Evolutionary conservation across 352 stramenopile species (phyloP).

Genomic region (Phytopythium chamaehyphon): DNA sequence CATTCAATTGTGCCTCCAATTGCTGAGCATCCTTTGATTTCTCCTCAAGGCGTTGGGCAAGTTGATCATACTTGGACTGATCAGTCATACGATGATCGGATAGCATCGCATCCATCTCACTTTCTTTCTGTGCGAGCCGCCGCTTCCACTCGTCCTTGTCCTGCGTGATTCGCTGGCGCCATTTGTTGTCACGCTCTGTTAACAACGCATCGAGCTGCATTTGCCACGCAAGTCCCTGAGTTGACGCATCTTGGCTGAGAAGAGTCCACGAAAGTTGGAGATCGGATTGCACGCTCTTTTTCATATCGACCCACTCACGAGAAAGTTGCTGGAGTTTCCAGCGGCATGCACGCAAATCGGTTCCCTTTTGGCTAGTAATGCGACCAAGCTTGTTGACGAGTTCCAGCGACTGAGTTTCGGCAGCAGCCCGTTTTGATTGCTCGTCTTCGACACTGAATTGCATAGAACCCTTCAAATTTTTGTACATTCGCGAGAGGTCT

Average conservation of each 20-base stretch:
- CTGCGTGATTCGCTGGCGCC: conserved; percentile 20
- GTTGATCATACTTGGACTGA: conserved; percentile 52
- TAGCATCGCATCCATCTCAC: conserved; percentile 41
- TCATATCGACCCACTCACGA: conserved; percentile 28
- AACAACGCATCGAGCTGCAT: conserved; percentile 20
- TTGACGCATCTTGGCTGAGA: conserved; percentile 26
- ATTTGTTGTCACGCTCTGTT: conserved; percentile 13
- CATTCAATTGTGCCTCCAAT: conserved; percentile 16
- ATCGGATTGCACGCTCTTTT: conserved; percentile 24
- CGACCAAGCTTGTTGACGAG: conserved; percentile 22
- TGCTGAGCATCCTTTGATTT: conserved; percentile 36
- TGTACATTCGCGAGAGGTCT: conserved; percentile 63
- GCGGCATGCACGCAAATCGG: conserved; percentile 20
- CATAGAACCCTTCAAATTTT: conserved; percentile 54
- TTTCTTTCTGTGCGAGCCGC: conserved; percentile 39
- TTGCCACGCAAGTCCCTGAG: conserved; percentile 15
- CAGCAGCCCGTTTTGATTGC: conserved; percentile 13
- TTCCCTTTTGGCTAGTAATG: conserved; percentile 20
- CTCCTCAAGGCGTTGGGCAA: conserved; percentile 31
- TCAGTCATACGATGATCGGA: conserved; percentile 42
- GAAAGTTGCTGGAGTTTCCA: conserved; percentile 23
- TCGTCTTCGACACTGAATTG: conserved; percentile 34
- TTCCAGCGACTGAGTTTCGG: conserved; percentile 20
- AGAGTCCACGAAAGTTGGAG: conserved; percentile 24
- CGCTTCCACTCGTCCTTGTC: conserved; percentile 46